A percentile compares a stretch with the other conserved stretches of the same genome.
Conservation (phyloP, 352 stramenopile genomes). For the Pythium volutum region DNA sequence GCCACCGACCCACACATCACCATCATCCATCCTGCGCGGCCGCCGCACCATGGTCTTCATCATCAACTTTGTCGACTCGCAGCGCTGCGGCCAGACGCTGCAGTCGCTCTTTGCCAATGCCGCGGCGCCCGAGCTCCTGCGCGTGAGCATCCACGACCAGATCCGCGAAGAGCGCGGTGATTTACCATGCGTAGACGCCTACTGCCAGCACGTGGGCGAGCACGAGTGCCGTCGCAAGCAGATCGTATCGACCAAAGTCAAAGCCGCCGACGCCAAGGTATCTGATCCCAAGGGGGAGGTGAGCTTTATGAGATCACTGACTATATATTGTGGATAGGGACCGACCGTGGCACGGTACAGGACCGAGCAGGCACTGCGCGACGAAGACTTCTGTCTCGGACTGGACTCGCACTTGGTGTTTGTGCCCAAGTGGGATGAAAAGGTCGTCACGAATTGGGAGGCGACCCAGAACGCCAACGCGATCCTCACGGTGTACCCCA, state of each 20-base stretch:
- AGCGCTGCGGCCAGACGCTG: constrained; percentile 68
- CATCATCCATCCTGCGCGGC: constrained; percentile 14
- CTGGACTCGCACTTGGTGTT: constrained; percentile 81
- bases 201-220: constrained; percentile 62
- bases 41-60: constrained; percentile 68
- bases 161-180: constrained; percentile 60
- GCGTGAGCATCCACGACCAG: constrained; percentile 64
- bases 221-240: constrained; percentile 48
- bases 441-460: constrained; percentile 68
- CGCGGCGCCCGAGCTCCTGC: constrained; percentile 42
- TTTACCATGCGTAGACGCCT: constrained; percentile 50
- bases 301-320: constrained; percentile 39
- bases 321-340: neutral
- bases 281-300: constrained; percentile 28
- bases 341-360: neutral
- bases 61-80: constrained; percentile 71
- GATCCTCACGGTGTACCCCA: constrained; percentile 80
- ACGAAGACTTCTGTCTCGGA: constrained; percentile 30
- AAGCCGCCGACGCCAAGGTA: neutral
- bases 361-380: neutral
- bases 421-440: constrained; percentile 63
- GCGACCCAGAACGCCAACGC: constrained; percentile 56
- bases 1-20: constrained; percentile 74
- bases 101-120: constrained; percentile 70
- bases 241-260: constrained; percentile 58